Percentiles rank a stretch among this genome's conserved stretches.
These are phyloP conservation scores for Anthracocystis panici-leucophaei DNA, from an alignment of 1,284 basidiomycete species.

Conservation along the genomic window DNA sequence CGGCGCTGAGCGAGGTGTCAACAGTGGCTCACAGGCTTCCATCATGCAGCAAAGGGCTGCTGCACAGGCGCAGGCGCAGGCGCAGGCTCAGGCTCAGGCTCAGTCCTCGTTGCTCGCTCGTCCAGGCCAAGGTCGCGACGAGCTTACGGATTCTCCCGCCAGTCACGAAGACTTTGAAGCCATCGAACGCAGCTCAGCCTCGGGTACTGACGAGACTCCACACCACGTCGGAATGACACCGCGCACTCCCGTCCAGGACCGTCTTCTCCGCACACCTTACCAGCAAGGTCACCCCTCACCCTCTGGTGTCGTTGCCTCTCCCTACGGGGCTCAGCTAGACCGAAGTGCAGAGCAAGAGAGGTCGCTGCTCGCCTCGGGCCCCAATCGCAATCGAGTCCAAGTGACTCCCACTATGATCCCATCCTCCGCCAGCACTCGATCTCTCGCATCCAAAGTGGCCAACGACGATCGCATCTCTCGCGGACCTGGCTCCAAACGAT, in stretches of 20 bases:
- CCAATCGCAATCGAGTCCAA: conserved; percentile 43
- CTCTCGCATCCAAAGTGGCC: conserved; percentile 32
- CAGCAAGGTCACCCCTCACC: conserved; percentile 28
- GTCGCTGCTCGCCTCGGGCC: conserved; percentile 46
- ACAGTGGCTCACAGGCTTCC: conserved; percentile 35
- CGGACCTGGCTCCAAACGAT: conserved; percentile 26
- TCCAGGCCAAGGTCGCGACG: conserved; percentile 15
- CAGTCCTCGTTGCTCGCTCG: conserved; percentile 36
- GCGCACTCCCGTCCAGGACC: conserved; percentile 15
- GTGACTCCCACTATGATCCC: conserved; percentile 41
- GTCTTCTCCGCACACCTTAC: conserved; percentile 17
- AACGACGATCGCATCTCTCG: conserved; percentile 32
- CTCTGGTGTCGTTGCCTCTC: conserved; percentile 23
- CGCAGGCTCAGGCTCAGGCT: conserved; percentile 52
- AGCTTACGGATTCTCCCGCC: conserved; percentile 19
- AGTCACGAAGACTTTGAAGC: conserved; percentile 52
- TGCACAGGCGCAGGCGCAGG: conserved; percentile 54
- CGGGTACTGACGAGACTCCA: conserved; percentile 39
- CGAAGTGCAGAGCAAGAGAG: conserved; percentile 36
- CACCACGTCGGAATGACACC: conserved; percentile 14
- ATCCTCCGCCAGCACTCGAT: conserved; percentile 46
- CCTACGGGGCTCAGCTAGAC: conserved; percentile 20
- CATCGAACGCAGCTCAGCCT: conserved; percentile 49
- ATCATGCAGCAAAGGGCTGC: conserved; percentile 64
- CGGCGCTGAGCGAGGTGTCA: conserved; percentile 17